Percentiles rank a stretch among this genome's conserved stretches.
Conservation (phyloP, 2,329 filamentous ascomycete species). For the Beauveria brongniartii region DNA sequence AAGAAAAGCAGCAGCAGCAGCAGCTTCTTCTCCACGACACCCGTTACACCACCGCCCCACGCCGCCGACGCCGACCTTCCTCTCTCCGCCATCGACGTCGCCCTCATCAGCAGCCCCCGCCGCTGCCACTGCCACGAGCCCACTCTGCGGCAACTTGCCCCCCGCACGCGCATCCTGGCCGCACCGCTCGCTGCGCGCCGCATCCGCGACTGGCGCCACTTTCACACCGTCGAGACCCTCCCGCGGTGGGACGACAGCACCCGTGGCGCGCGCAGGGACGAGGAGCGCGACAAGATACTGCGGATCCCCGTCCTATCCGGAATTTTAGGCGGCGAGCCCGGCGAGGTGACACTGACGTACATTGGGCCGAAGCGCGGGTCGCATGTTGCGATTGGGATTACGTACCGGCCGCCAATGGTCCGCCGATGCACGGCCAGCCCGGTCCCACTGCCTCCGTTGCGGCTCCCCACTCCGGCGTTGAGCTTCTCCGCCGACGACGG, state of each 20-base stretch:
- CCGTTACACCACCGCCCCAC: too few relatives aligned
- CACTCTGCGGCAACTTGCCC: constrained; percentile 56
- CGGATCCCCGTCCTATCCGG: constrained; percentile 47
- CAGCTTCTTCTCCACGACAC: constrained; percentile 45
- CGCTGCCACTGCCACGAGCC: constrained; percentile 64
- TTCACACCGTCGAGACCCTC: constrained; percentile 42
- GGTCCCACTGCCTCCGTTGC: background rate
- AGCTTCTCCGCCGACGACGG: background rate
- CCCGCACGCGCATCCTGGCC: constrained; percentile 54
- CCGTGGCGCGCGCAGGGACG: constrained; percentile 18
- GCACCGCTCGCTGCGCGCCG: constrained; percentile 56
- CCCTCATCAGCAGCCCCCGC: constrained; percentile 38
- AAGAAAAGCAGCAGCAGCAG: constrained; percentile 47
- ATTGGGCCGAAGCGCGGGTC: constrained; percentile 54
- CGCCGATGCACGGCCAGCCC: constrained; percentile 10
- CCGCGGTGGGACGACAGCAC: constrained; percentile 35
- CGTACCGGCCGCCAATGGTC: constrained; percentile 52
- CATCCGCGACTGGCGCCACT: constrained; percentile 62
- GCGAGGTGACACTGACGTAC: constrained; percentile 64
- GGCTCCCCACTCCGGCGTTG: background rate
- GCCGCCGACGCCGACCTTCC: constrained; percentile 14
- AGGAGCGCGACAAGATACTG: constrained; percentile 19
- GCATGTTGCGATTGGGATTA: constrained; percentile 60
- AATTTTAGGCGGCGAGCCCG: constrained; percentile 42
- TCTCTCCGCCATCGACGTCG: constrained; percentile 35